Evolutionary conservation across 768 basidiomycete species (phyloP), one percentile per base, ranked within the genome.

Genomic region (Sutorius australiensis): DNA sequence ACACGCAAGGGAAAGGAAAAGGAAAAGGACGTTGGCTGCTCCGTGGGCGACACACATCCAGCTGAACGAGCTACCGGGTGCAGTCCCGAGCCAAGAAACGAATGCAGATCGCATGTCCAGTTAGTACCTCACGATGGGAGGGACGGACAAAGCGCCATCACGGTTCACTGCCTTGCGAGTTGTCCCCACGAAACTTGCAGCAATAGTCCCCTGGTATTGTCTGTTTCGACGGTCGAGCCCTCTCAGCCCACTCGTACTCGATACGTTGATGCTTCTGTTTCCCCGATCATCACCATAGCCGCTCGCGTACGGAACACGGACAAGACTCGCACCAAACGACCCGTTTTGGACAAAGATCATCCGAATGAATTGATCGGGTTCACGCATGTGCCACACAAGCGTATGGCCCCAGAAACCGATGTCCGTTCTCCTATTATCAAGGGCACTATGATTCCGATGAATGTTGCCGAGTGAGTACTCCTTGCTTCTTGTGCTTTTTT

Each of bases 381-480:
- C 21, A 41, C 54, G 9, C 61, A 67, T 3, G 47, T 60, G 19
- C 45, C 57, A 21, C 52, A 59, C 21, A 48, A 33, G 51, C 39
- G 46, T 6, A 38, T 57, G 37, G 38, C 49, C 27, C 50, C 45
- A 1, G 63, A 65, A 40, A 19, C 34, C 0, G 67, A 69, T 32
- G 67, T 67, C 40, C 67, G 67, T 41, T 69, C 67, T 39, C 69
- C 67, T 14, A 58, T 69, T 34, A 41, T 33, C 39, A 62, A 43
- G 36, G 63, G 67, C 12, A 55, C 60, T 4, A 56, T 60, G 51
- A 9, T 71, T 30, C 67, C 67, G 33, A 49, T 53, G 27, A 54
- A 48, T 21, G 39, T 44, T 9, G 27, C 48, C 45, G 59, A 56
- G 67, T 69, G 53, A 62, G 67, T 65, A 32, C 24, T 36, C 50